These are phyloP conservation scores for Lignosus rhinocerotis DNA, from an alignment of 1,284 basidiomycete genomes.

Conservation along the genomic window DNA sequence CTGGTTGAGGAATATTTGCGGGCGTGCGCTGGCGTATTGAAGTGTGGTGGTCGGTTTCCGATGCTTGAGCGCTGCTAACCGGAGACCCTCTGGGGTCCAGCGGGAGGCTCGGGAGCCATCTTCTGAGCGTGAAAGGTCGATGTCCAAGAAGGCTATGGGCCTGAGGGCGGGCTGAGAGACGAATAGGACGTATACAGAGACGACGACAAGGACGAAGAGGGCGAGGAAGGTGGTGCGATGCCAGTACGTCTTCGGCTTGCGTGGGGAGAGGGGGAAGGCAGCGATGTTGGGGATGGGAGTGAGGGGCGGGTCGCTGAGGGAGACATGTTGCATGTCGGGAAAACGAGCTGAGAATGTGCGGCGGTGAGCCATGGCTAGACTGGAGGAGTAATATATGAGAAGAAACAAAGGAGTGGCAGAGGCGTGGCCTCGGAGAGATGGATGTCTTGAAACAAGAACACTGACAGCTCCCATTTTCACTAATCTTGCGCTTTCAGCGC, in stretches of 20 bases:
- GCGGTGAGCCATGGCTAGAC: constrained; percentile 32
- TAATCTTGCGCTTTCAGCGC: neutral
- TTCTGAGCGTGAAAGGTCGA: constrained; percentile 24
- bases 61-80: constrained; percentile 31
- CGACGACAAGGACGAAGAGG: constrained; percentile 47
- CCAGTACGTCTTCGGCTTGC: constrained; percentile 32
- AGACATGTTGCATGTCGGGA: constrained; percentile 30
- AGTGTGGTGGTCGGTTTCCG: constrained; percentile 28
- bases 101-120: constrained; percentile 23
- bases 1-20: constrained; percentile 48
- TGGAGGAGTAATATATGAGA: constrained; percentile 12
- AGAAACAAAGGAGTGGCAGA: constrained; percentile 25
- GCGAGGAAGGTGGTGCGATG: constrained; percentile 54
- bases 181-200: constrained; percentile 57
- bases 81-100: constrained; percentile 27
- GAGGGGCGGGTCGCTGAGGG: constrained; percentile 32
- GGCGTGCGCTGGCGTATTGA: constrained; percentile 24
- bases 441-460: constrained; percentile 2
- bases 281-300: constrained; percentile 31
- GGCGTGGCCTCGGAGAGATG: constrained; percentile 19
- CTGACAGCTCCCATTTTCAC: neutral
- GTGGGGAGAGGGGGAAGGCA: constrained; percentile 25
- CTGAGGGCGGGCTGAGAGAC: constrained; percentile 45
- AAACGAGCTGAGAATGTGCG: constrained; percentile 34
- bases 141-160: constrained; percentile 39